phyloP scores from a whole-genome alignment of 2,329 filamentous ascomycete genomes.

The Xylaria sp. region DNA sequence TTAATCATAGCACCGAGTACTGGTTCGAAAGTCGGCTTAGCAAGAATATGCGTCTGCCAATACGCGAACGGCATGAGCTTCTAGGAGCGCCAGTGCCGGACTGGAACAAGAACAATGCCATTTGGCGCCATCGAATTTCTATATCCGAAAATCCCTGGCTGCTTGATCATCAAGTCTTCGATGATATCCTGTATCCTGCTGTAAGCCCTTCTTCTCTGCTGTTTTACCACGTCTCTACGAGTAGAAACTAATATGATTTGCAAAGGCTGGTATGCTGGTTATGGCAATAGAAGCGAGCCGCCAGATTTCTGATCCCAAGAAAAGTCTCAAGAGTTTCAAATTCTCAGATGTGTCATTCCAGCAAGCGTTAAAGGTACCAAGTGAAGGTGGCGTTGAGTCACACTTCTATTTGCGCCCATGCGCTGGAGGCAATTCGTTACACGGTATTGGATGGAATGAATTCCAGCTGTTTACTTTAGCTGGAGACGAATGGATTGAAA shows the following conservation, averaged over 20 bases:
- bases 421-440: not conserved
- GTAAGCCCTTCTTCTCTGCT: slow-evolving; percentile 5
- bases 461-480: slow-evolving; percentile 38
- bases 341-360: slow-evolving; percentile 40
- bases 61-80: slow-evolving; percentile 41
- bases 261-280: slow-evolving; percentile 43
- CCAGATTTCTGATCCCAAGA: slow-evolving; percentile 34
- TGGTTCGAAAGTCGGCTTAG: slow-evolving; percentile 45
- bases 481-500: slow-evolving; percentile 35
- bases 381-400: slow-evolving; percentile 35
- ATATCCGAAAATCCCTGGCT: slow-evolving; percentile 46
- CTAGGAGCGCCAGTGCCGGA: slow-evolving; percentile 42
- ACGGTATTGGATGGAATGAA: slow-evolving; percentile 31
- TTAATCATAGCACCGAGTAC: slow-evolving; percentile 41
- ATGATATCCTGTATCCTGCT: slow-evolving; percentile 47
- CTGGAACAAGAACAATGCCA: slow-evolving; percentile 40
- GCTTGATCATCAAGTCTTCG: slow-evolving; percentile 44
- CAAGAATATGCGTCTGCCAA: slow-evolving; percentile 35
- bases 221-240: not conserved
- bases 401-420: slow-evolving; percentile 37
- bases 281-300: slow-evolving; percentile 47
- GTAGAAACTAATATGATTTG: slow-evolving; percentile 11
- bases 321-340: slow-evolving; percentile 32
- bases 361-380: slow-evolving; percentile 34
- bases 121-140: slow-evolving; percentile 44